Conservation (phyloP, 805 yeast species). For the Lipomyces mesembrius region DNA sequence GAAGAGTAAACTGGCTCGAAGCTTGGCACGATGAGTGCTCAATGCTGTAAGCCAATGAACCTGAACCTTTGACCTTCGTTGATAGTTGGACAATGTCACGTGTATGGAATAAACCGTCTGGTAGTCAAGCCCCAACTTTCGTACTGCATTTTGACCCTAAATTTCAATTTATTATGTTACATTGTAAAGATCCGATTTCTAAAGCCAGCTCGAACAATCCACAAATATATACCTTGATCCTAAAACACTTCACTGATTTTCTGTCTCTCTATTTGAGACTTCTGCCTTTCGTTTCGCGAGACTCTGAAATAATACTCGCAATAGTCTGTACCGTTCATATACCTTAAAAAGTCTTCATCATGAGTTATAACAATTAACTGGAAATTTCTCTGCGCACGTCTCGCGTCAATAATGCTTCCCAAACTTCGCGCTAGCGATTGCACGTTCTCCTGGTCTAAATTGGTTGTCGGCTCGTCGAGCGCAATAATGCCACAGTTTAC, state of each 20-base stretch:
- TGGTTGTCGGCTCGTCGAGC: conserved; percentile 96
- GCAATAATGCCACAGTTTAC: conserved; percentile 94
- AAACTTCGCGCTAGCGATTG: conserved; percentile 84
- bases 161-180: not conserved
- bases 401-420: conserved; percentile 69
- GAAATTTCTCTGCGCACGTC: conserved; percentile 82
- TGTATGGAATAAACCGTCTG: too few relatives aligned
- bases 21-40: not conserved
- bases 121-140: too few relatives aligned
- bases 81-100: too few relatives aligned
- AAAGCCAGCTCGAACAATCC: not conserved
- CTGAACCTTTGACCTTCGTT: too few relatives aligned
- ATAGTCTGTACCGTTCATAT: conserved; percentile 82
- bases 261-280: conserved; percentile 69
- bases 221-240: not conserved
- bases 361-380: conserved; percentile 96
- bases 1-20: not conserved
- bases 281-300: conserved; percentile 77
- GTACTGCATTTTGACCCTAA: not conserved
- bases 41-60: not conserved
- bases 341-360: conserved; percentile 85
- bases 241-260: conserved; percentile 30
- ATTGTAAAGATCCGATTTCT: not conserved
- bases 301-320: conserved; percentile 87
- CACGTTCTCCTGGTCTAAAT: conserved; percentile 85